Conservation (phyloP, 139 green algal genomes). For the Chlorella sorokiniana region DNA sequence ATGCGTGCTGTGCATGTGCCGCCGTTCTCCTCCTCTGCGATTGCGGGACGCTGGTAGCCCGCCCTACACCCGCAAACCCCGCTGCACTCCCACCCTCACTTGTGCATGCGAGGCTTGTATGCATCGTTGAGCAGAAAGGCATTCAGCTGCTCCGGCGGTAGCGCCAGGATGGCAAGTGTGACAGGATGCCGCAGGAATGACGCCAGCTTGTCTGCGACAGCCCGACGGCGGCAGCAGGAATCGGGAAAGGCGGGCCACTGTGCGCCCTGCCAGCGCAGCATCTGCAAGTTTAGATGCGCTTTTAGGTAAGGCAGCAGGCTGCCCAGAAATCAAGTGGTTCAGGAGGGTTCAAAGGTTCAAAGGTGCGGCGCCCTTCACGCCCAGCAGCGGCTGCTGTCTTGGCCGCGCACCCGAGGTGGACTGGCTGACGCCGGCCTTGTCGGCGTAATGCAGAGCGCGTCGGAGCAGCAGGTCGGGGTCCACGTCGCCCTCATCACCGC, state of each 20-base stretch:
- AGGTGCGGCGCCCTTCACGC: not conserved
- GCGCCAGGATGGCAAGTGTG: constrained; percentile 7
- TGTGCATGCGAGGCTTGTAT: constrained; percentile 63
- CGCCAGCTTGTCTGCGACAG: not conserved
- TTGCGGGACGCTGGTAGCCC: not conserved
- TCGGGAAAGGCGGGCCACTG: not conserved
- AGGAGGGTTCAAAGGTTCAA: not conserved
- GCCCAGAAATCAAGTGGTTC: not conserved
- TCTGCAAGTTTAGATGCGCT: not conserved
- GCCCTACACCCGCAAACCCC: too few relatives aligned
- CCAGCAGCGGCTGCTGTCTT: not conserved
- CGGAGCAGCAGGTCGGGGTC: not conserved
- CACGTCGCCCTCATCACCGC: not conserved
- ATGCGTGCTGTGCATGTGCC: not conserved
- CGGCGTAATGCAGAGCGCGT: not conserved
- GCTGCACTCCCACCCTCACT: not conserved
- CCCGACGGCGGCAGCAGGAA: not conserved
- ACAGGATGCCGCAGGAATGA: not conserved
- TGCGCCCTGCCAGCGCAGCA: too few relatives aligned
- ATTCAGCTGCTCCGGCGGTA: constrained; percentile 17
- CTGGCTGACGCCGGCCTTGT: not conserved
- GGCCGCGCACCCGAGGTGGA: not conserved
- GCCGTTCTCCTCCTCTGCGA: not conserved
- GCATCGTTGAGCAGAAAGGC: constrained; percentile 42
- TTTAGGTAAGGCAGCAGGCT: not conserved